A percentile compares a stretch with the other conserved stretches of the same genome.
These are phyloP conservation scores for Thalia dealbata DNA, from an alignment of 176 grass and related monocot species.

Conservation along the genomic window DNA sequence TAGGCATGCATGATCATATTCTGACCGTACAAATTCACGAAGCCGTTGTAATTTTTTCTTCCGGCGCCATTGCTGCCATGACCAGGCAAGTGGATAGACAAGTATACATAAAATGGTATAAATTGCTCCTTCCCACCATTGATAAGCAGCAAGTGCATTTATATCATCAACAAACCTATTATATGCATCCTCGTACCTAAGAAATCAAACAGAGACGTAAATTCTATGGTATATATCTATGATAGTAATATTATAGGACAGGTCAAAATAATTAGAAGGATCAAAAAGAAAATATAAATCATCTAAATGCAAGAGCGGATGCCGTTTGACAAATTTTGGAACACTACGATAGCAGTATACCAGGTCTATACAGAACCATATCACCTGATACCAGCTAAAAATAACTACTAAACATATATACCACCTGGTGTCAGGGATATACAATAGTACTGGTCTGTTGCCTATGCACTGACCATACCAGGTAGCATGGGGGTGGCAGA, in stretches of 20 bases:
- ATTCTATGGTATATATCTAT: conserved; percentile 10
- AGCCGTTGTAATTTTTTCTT: conserved; percentile 93
- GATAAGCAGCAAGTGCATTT: conserved; percentile 87
- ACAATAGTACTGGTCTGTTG: too few species aligned
- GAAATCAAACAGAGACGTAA: conserved; percentile 5
- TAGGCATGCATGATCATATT: conserved; percentile 97
- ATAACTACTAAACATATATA: too few species aligned
- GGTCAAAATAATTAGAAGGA: not conserved
- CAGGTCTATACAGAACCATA: too few species aligned
- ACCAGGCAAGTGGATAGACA: conserved; percentile 90
- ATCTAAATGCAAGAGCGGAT: not conserved
- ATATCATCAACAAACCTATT: conserved; percentile 94
- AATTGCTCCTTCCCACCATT: conserved; percentile 98
- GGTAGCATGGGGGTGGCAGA: too few species aligned
- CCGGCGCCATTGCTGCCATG: conserved; percentile 93
- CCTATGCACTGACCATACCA: too few species aligned
- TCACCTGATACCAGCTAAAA: too few species aligned
- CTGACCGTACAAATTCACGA: conserved; percentile 97
- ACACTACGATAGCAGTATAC: too few species aligned
- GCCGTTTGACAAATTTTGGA: too few species aligned
- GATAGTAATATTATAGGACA: conserved; percentile 9
- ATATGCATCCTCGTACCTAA: conserved; percentile 86
- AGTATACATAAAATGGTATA: conserved; percentile 74
- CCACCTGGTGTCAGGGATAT: too few species aligned
- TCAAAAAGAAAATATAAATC: not conserved